These are phyloP conservation scores for Deinandra increscens DNA, from an alignment of 129 eudicot genomes.

Conservation along the genomic window DNA sequence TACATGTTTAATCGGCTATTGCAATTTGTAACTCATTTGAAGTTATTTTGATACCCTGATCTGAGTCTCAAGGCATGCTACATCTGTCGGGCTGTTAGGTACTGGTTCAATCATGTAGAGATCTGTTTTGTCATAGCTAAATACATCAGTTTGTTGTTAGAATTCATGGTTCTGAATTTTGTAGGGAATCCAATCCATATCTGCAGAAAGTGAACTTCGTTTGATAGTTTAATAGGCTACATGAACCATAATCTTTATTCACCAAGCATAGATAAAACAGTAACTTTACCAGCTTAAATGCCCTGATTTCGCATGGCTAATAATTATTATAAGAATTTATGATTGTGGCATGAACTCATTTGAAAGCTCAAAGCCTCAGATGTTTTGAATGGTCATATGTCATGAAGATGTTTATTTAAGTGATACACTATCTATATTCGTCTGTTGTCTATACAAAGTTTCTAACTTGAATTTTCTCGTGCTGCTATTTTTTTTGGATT, in stretches of 20 bases:
- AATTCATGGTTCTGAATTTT: neutral
- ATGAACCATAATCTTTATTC: too few species aligned
- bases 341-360: neutral
- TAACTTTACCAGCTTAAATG: too few species aligned
- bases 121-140: neutral
- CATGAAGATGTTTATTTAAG: too few species aligned
- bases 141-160: neutral
- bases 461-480: too few species aligned
- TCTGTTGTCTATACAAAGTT: too few species aligned
- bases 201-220: neutral
- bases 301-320: neutral
- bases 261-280: too few species aligned
- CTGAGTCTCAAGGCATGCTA: neutral
- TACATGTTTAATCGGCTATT: too few species aligned
- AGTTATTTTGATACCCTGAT: neutral
- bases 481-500: neutral
- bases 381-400: neutral
- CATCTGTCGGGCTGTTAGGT: neutral
- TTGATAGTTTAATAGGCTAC: too few species aligned
- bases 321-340: neutral
- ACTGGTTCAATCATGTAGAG: neutral
- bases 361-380: neutral
- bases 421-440: too few species aligned
- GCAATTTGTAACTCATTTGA: neutral
- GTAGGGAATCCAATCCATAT: neutral